A percentile compares a stretch with the other conserved stretches of the same genome.
Conservation (phyloP, 805 yeast species). For the Millerozyma acaciae region DNA sequence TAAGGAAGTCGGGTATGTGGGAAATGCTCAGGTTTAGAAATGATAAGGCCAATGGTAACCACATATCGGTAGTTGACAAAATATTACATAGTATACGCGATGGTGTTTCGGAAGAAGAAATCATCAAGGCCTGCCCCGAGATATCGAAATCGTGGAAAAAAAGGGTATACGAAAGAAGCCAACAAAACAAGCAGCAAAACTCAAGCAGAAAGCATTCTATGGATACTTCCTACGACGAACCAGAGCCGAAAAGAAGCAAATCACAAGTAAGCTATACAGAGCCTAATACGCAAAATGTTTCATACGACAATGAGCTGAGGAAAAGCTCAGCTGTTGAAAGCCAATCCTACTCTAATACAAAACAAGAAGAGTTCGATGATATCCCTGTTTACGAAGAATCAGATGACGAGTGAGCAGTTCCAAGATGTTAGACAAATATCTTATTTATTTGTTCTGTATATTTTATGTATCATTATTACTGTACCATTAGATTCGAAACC, state of each 20-base stretch:
- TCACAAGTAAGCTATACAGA: slow-evolving; percentile 7
- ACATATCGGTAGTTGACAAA: slow-evolving; percentile 72
- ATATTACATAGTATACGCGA: slow-evolving; percentile 83
- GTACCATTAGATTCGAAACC: neutral
- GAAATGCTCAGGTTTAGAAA: slow-evolving; percentile 83
- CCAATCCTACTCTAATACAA: too few species aligned
- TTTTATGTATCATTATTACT: neutral
- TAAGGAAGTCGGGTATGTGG: slow-evolving; percentile 63
- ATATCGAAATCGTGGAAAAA: slow-evolving; percentile 62
- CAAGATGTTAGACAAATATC: too few species aligned
- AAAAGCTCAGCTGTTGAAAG: too few species aligned
- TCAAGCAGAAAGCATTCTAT: neutral
- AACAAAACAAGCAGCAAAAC: slow-evolving; percentile 11
- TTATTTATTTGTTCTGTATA: too few species aligned
- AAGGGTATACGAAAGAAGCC: slow-evolving; percentile 43
- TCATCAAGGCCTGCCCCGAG: slow-evolving; percentile 51
- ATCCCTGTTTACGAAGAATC: slow-evolving; percentile 42
- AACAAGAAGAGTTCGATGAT: slow-evolving; percentile 21
- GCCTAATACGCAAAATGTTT: neutral
- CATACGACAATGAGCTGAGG: neutral
- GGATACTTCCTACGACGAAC: slow-evolving; percentile 5
- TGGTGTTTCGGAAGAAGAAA: slow-evolving; percentile 76
- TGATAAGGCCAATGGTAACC: slow-evolving; percentile 88
- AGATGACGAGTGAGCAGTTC: slow-evolving; percentile 22
- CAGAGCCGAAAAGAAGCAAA: slow-evolving; percentile 10